phyloP scores from a whole-genome alignment of 345 rosid species.

The Rhodamnia argentea region DNA sequence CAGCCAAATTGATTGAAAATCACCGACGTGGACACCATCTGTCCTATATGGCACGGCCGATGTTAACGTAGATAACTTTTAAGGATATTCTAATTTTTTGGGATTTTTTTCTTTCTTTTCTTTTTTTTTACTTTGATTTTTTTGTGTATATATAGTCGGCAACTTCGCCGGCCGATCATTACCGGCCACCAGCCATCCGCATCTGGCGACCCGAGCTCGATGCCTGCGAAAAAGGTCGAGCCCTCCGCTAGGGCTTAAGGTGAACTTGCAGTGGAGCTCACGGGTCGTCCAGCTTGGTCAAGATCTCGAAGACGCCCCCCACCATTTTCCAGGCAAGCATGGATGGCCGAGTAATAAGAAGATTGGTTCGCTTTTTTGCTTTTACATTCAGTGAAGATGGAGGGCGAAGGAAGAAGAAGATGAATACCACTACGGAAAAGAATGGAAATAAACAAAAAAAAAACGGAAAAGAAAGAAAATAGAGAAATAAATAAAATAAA shows the following conservation, averaged over 20 bases:
- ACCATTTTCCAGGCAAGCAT: neutral
- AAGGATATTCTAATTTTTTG: too few species aligned
- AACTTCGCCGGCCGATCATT: too few species aligned
- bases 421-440: neutral
- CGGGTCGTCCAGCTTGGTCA: neutral
- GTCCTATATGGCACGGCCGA: too few species aligned
- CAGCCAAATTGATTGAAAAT: too few species aligned
- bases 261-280: neutral
- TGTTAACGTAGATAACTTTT: too few species aligned
- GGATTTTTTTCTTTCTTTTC: too few species aligned
- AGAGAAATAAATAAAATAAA: too few species aligned
- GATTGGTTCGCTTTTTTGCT: neutral
- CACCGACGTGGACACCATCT: too few species aligned
- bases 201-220: neutral
- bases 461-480: too few species aligned
- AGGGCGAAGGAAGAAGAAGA: neutral
- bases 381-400: neutral
- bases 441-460: neutral
- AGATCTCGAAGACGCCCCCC: neutral
- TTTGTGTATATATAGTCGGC: too few species aligned
- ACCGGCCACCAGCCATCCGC: too few species aligned
- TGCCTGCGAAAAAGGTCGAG: neutral
- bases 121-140: too few species aligned
- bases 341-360: neutral
- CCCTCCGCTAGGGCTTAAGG: neutral